phyloP scores from a whole-genome alignment of 371 early-diverging fungal species.

The Umbelopsis sp. region DNA sequence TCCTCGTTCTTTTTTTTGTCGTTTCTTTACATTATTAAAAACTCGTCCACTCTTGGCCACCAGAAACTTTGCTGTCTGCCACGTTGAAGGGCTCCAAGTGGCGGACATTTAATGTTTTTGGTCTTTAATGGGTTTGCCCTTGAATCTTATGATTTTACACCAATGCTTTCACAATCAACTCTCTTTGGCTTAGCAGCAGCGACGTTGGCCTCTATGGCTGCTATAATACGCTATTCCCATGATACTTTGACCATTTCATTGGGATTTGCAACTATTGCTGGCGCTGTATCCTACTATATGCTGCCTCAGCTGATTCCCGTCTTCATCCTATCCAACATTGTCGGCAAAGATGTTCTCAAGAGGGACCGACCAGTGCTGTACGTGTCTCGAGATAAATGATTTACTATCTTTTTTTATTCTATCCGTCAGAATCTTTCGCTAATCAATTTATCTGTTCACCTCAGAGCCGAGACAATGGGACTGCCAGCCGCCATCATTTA shows the following conservation, averaged over 20 bases:
- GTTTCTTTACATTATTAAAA: not conserved
- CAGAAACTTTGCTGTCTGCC: not conserved
- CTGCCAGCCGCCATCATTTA: conserved; percentile 68
- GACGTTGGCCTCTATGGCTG: conserved; percentile 33
- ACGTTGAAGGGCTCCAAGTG: not conserved
- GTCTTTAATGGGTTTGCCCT: not conserved
- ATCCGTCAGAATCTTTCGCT: too few species aligned
- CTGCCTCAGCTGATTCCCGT: conserved; percentile 59
- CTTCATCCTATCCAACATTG: conserved; percentile 75
- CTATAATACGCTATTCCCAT: conserved; percentile 51
- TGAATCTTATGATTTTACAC: not conserved
- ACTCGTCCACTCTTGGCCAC: not conserved
- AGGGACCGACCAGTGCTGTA: conserved; percentile 71
- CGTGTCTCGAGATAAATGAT: conserved; percentile 19
- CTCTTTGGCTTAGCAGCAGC: conserved; percentile 27
- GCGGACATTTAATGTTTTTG: conserved; percentile 5
- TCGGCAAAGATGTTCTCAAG: conserved; percentile 86
- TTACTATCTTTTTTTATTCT: not conserved
- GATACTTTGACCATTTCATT: conserved; percentile 72
- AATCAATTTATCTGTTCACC: too few species aligned
- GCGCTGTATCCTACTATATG: conserved; percentile 57
- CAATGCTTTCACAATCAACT: conserved; percentile 15
- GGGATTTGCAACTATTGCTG: conserved; percentile 70
- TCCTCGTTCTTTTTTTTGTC: not conserved
- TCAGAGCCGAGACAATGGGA: conserved; percentile 47